Evolutionary conservation across 805 yeast species (phyloP), one percentile per base, ranked within the genome.

Genomic region (Schizosaccharomyces japonicus): DNA sequence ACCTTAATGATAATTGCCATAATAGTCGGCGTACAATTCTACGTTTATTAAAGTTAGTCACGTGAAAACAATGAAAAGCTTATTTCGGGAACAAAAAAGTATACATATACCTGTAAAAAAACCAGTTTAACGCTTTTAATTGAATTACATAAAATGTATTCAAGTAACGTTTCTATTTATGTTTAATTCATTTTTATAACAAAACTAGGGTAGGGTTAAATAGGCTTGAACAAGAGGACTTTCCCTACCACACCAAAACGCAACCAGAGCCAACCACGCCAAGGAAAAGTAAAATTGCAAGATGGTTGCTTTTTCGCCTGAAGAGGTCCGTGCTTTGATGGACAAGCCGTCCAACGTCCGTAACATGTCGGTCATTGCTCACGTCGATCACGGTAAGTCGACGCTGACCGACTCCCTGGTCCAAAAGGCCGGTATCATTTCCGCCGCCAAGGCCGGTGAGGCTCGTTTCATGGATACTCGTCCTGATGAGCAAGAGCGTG

Each of bases 361-460:
- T 77, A 90, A 90, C 92, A 90, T 87, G 93, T 87, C 96, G 71
- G 98, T 87, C 71, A 90, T 90, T 80, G 98, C 98, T 65, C 98
- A 87, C 75, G 96, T 87, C 80, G 98, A 87, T 78, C 98, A 90
- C 77, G 98, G 98, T 75, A 87, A 87, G 72, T 85, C 95, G 59
- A 87, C 98, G 62, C 78, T 87, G 70, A 87, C 98, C 70, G 98
- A 87, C 72, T 90, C 98, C 57, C 80, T 87, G 67, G 96, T 87
- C 63, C 96, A 87, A 75, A 80, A 79, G 65, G 98, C 98, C 60
- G 98, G 98, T 83, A 87, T 90, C 69, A 87, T 87, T 64, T 90
- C 96, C 51, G 95, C 98, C 63, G 95, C 95, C 64, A 83, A 83
- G 75, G 98, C 98, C 56, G 98, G 98, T 79, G 96, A 90, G 66